Conservation (phyloP, 805 yeast genomes). For the Schwanniomyces vanrijiae region DNA sequence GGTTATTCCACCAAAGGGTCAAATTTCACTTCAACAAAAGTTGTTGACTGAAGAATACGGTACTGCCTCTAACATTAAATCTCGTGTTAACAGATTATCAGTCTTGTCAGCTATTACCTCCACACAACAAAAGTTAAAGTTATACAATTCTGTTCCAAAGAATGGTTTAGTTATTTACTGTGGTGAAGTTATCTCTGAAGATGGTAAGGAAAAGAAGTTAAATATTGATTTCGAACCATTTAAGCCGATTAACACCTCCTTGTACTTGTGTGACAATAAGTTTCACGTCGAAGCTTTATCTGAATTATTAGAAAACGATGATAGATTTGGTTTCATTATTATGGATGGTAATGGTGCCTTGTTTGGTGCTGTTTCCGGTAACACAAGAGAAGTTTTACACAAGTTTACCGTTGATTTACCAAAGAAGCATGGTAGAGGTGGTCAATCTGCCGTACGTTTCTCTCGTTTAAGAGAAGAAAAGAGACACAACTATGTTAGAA, state of each 20-base stretch:
- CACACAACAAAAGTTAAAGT: slow-evolving; percentile 93
- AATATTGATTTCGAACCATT: slow-evolving; percentile 98
- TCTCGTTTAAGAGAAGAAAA: slow-evolving; percentile 98
- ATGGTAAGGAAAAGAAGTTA: slow-evolving; percentile 95
- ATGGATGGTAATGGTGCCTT: slow-evolving; percentile 99
- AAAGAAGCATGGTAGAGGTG: slow-evolving; percentile 99
- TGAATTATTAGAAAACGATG: slow-evolving; percentile 92
- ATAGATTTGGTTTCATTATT: slow-evolving; percentile 93
- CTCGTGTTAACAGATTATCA: slow-evolving; percentile 94
- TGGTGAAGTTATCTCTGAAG: slow-evolving; percentile 97
- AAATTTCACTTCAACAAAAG: slow-evolving; percentile 81
- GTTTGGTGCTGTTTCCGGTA: slow-evolving; percentile 94
- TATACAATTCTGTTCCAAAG: slow-evolving; percentile 85
- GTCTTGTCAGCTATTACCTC: slow-evolving; percentile 97
- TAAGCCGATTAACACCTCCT: slow-evolving; percentile 97
- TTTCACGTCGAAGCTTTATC: slow-evolving; percentile 97
- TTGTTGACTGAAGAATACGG: slow-evolving; percentile 98
- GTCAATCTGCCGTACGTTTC: slow-evolving; percentile 99
- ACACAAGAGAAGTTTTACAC: slow-evolving; percentile 93
- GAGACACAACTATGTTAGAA: slow-evolving; percentile 97
- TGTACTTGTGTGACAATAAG: slow-evolving; percentile 93
- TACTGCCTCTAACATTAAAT: slow-evolving; percentile 96
- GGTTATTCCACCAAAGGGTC: slow-evolving; percentile 94
- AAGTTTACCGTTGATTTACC: slow-evolving; percentile 96
- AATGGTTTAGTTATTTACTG: slow-evolving; percentile 96